These are phyloP conservation scores for Coemansia sp. DNA, from an alignment of 192 early-diverging fungal genomes.

Conservation along the genomic window DNA sequence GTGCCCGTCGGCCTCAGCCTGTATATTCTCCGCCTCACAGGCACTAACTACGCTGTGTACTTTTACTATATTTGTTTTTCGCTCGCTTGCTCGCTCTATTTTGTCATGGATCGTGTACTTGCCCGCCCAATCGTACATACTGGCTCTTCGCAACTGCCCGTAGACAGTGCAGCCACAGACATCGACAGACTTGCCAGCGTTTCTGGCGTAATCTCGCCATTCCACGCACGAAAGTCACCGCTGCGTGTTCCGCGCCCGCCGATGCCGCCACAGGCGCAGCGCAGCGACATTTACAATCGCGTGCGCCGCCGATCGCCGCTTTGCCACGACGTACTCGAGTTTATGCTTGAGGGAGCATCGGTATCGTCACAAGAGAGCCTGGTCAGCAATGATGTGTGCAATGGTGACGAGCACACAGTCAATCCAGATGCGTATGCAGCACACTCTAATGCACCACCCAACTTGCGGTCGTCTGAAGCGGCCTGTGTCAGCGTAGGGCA, in stretches of 20 bases:
- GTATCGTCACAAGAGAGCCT: slow-evolving; percentile 49
- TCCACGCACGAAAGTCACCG: slow-evolving; percentile 22
- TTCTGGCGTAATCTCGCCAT: slow-evolving; percentile 34
- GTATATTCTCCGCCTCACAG: neutral
- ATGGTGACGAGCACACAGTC: neutral
- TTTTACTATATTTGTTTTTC: neutral
- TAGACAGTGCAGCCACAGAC: neutral
- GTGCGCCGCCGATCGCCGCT: slow-evolving; percentile 51
- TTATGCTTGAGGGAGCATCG: slow-evolving; percentile 46
- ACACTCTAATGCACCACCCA: neutral
- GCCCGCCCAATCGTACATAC: neutral
- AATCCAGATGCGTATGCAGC: neutral
- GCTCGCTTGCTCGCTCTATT: no score
- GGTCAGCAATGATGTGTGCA: neutral
- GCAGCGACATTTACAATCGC: slow-evolving; percentile 28
- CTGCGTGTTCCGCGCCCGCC: slow-evolving; percentile 9
- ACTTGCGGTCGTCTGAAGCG: neutral
- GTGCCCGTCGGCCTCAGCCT: neutral
- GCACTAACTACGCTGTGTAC: neutral
- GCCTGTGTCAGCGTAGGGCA: neutral
- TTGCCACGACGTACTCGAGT: slow-evolving; percentile 50
- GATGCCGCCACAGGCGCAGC: neutral
- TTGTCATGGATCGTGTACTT: neutral
- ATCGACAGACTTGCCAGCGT: neutral
- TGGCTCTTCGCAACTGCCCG: neutral